Conservation (phyloP, 2,329 filamentous ascomycete genomes). For the Didymella pinodella region DNA sequence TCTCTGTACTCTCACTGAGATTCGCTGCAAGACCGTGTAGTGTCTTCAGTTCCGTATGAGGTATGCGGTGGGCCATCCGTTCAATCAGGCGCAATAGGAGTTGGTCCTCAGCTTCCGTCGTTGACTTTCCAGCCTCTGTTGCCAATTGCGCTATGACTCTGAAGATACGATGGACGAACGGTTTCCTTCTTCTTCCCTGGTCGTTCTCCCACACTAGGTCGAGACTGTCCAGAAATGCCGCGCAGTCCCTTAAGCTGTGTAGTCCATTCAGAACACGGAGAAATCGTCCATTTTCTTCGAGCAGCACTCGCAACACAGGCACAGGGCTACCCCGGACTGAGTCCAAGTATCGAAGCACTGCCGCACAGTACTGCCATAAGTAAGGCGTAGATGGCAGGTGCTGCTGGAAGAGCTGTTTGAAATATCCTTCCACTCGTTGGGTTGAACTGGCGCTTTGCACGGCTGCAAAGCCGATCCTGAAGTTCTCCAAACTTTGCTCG, state of each 20-base stretch:
- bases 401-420: slow-evolving; percentile 4
- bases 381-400: slow-evolving; percentile 1
- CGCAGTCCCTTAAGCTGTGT: neutral
- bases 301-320: slow-evolving; percentile 5
- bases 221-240: slow-evolving; percentile 7
- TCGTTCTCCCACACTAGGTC: neutral
- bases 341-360: slow-evolving; percentile 1
- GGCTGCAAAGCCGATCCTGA: slow-evolving; percentile 2
- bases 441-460: neutral
- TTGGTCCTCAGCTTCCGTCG: slow-evolving; percentile 9
- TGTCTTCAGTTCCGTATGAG: neutral
- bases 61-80: neutral
- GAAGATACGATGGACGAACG: slow-evolving; percentile 1
- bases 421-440: neutral
- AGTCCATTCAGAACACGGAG: neutral
- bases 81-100: slow-evolving; percentile 11
- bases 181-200: neutral
- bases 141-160: slow-evolving; percentile 3
- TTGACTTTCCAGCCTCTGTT: neutral
- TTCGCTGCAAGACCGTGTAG: slow-evolving; percentile 11
- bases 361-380: slow-evolving; percentile 12
- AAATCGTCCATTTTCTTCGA: neutral
- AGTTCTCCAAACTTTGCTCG: slow-evolving; percentile 6
- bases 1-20: slow-evolving; percentile 1
- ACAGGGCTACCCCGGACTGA: neutral